A percentile compares a stretch with the other conserved stretches of the same genome.
Evolutionary conservation across 1,139 yeast species (phyloP).

Genomic region (Zygosaccharomyces sapae): DNA sequence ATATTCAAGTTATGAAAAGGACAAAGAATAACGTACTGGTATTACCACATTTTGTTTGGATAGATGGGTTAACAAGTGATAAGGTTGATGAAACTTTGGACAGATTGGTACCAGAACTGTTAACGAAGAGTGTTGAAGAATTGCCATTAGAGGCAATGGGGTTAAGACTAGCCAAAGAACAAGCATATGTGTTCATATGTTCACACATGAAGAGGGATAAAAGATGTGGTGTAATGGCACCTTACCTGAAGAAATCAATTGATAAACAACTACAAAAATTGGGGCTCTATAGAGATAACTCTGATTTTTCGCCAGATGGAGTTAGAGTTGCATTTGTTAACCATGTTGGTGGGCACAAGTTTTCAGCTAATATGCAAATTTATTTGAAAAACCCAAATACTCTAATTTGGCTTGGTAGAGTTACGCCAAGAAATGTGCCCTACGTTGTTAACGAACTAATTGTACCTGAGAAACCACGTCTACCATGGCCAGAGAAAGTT

Average conservation of each 20-base stretch:
- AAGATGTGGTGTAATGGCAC: conserved; percentile 91
- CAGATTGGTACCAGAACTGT: conserved; percentile 43
- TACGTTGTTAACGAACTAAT: conserved; percentile 62
- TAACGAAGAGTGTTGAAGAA: conserved; percentile 26
- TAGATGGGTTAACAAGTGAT: conserved; percentile 47
- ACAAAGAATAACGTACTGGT: conserved; percentile 56
- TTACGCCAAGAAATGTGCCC: conserved; percentile 69
- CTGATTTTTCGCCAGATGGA: conserved; percentile 72
- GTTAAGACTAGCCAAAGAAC: conserved; percentile 42
- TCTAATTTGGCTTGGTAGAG: conserved; percentile 83
- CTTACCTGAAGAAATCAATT: conserved; percentile 78
- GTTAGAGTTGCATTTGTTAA: conserved; percentile 64
- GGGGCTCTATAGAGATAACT: conserved; percentile 66
- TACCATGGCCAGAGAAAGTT: conserved; percentile 35
- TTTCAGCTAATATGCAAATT: conserved; percentile 79
- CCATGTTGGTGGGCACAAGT: conserved; percentile 96
- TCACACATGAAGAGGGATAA: conserved; percentile 90
- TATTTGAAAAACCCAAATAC: conserved; percentile 64
- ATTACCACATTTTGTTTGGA: conserved; percentile 76
- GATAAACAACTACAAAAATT: conserved; percentile 69
- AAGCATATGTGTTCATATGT: conserved; percentile 68
- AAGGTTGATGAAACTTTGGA: conserved; percentile 47
- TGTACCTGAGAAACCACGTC: conserved; percentile 28
- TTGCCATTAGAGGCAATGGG: conserved; percentile 24
- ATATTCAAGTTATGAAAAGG: conserved; percentile 42